Evolutionary conservation across 345 rosid genomes (phyloP), one percentile per base, ranked within the genome.

Genomic region (Lenwebbia sp.): DNA sequence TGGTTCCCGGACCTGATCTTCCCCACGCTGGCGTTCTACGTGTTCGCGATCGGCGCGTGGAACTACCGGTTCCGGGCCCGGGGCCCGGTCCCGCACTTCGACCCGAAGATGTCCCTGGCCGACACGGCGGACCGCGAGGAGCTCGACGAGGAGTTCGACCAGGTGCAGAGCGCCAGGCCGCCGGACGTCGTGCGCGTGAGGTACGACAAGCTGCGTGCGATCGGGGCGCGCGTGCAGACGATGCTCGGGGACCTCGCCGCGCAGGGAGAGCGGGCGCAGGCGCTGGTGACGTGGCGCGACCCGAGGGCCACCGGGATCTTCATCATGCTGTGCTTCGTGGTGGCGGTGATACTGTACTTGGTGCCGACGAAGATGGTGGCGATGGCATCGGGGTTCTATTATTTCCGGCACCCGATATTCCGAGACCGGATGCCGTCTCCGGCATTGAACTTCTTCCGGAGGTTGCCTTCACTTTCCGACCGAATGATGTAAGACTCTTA

Each of bases 351-450:
- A 13, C 84, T 95, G 33, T 96, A 97, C 62, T 85, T 93, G 88
- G 94, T 96, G 47, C 97, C 98, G 5, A 92, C 94, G 7, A 95
- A 95, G 85, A 94, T 96, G 98, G 95, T 93, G 88, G 97, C 95
- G 3, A 92, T 95, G 99, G 96, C 96, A 4, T 91, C 89, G 4
- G 98, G 95, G 54, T 95, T 96, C 92, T 95, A 96, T 58, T 95
- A 92, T 89, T 92, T 96, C 90, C 92, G 98, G 19, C 99, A 95
- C 86, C 98, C 99, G 1, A 92, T 95, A 14, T 95, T 95, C 85
- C 91, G 98, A 2, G 98, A 95, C 86, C 84, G 92, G 60, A 93
- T 91, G 94, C 97, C 98, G 3, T 92, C 98, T 1, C 97, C 94
- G 44, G 89, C 92, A 0, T 54, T 96, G 90, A 96, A 95, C 88